Evolutionary conservation across 306 rosid genomes (phyloP).

Genomic region (Echinosophora koreensis): DNA sequence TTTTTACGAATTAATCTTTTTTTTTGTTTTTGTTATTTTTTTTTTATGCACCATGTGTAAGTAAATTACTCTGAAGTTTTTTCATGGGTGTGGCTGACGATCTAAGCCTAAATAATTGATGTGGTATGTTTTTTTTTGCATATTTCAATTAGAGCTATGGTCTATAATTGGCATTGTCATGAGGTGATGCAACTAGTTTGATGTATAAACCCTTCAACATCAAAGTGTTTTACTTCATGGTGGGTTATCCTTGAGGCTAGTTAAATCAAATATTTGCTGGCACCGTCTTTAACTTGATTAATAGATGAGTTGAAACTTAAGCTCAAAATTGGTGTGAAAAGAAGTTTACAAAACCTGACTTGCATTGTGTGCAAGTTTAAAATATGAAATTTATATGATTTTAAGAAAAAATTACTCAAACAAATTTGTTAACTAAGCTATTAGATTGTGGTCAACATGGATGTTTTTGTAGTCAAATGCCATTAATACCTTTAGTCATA

Average conservation of each 20-base stretch:
- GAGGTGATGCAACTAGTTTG: neutral
- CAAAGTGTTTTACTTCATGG: conserved; percentile 10
- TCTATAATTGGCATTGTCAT: conserved; percentile 13
- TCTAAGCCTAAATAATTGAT: conserved; percentile 12
- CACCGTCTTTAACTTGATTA: conserved; percentile 1
- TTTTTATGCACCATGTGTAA: neutral
- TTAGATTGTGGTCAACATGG: neutral
- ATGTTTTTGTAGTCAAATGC: neutral
- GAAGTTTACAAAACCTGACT: conserved; percentile 10
- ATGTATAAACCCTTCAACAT: neutral
- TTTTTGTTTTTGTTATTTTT: too few species aligned
- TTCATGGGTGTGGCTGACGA: neutral
- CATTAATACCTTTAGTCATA: neutral
- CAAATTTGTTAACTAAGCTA: neutral
- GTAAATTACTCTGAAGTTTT: neutral
- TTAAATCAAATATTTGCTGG: conserved; percentile 2
- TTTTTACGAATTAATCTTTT: too few species aligned
- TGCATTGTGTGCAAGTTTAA: neutral
- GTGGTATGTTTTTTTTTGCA: conserved; percentile 19
- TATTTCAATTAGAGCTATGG: conserved; percentile 26
- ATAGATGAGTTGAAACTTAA: conserved; percentile 15
- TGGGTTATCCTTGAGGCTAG: neutral
- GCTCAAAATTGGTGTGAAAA: conserved; percentile 1
- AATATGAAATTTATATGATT: conserved; percentile 5
- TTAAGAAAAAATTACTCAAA: neutral